Evolutionary conservation across 1,284 basidiomycete genomes (phyloP).

Genomic region (Ceraceosorus guamensis): DNA sequence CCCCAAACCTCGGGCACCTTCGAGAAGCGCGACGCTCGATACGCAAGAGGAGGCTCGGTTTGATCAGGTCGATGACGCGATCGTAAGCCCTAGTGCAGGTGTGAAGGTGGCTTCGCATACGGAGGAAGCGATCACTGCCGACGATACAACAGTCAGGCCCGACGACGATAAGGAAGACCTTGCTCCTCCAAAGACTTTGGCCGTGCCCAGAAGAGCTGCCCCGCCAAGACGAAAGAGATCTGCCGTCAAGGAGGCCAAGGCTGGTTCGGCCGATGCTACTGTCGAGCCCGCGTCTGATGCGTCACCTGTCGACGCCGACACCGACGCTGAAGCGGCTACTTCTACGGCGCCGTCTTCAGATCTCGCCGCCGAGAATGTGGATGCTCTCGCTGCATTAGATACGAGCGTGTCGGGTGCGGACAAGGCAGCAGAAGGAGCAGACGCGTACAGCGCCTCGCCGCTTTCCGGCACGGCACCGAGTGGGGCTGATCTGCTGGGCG

Average conservation of each 20-base stretch:
- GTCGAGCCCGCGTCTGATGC: neutral
- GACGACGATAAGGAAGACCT: conserved; percentile 11
- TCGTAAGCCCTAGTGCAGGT: no score
- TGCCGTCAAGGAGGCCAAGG: neutral
- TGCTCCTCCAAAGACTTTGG: conserved; percentile 23
- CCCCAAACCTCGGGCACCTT: neutral
- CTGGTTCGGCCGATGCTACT: neutral
- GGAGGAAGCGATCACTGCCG: neutral
- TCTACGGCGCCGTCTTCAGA: neutral
- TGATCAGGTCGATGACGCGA: neutral
- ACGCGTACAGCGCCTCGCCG: neutral
- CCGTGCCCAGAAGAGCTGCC: conserved; percentile 32
- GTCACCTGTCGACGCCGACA: no score
- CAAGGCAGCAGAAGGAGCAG: neutral
- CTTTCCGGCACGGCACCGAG: neutral
- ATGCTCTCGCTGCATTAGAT: neutral
- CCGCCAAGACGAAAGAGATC: conserved; percentile 28
- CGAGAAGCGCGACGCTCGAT: neutral
- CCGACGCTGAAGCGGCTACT: neutral
- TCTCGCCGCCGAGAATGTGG: neutral
- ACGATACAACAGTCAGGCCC: neutral
- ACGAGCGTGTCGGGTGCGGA: neutral
- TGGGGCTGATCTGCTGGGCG: neutral
- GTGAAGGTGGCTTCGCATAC: no score
- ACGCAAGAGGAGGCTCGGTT: neutral